phyloP scores from a whole-genome alignment of 2,329 filamentous ascomycete genomes.

The Biscogniauxia mediterranea region DNA sequence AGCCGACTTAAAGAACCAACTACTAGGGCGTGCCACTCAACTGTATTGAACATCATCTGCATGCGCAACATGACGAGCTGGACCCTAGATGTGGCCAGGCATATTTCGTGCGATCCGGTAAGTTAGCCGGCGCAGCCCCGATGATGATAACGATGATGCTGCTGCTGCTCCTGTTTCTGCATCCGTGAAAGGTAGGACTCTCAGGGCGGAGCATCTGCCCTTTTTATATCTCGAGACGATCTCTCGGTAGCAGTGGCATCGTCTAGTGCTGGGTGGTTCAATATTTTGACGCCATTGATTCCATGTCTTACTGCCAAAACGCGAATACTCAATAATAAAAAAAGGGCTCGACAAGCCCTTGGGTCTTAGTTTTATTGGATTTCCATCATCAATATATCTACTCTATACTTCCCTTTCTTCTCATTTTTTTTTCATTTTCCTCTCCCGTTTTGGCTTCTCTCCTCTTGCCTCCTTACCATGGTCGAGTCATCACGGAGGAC shows the following conservation, averaged over 20 bases:
- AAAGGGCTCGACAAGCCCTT: constrained; percentile 8
- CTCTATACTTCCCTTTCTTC: constrained; percentile 1
- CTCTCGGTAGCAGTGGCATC: background rate
- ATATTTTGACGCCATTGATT: constrained; percentile 11
- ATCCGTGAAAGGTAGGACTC: background rate
- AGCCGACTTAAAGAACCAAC: background rate
- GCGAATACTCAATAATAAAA: constrained; percentile 3
- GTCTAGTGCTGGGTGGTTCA: constrained; percentile 6
- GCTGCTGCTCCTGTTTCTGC: too few relatives aligned
- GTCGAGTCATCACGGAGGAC: constrained; percentile 13
- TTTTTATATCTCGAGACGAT: constrained; percentile 9
- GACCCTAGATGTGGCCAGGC: background rate
- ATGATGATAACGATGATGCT: background rate
- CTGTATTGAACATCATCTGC: background rate
- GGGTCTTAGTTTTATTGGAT: constrained; percentile 1
- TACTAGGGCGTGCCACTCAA: background rate
- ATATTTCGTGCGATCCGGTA: background rate
- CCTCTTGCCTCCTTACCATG: constrained; percentile 10
- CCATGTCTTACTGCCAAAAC: constrained; percentile 9
- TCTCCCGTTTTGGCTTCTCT: constrained; percentile 2
- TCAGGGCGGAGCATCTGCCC: background rate
- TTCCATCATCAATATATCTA: constrained; percentile 1
- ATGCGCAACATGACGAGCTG: background rate
- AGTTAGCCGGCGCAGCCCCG: background rate
- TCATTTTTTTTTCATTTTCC: constrained; percentile 8